Conservation (phyloP, 805 yeast species). For the Metschnikowia baotianmanensis region DNA sequence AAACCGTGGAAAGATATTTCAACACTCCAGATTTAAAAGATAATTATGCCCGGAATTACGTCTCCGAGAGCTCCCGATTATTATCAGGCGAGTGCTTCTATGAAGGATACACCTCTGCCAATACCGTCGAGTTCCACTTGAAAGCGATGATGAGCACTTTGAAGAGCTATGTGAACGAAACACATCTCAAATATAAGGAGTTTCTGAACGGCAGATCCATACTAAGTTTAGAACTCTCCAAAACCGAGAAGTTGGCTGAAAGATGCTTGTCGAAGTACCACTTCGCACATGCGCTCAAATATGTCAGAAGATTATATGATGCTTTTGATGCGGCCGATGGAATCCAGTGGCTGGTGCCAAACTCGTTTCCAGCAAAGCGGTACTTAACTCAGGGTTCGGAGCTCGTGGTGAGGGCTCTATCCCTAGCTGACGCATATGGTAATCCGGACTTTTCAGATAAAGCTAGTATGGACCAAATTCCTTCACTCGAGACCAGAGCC, state of each 20-base stretch:
- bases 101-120: too few species aligned
- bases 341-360: background rate
- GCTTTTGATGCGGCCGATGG: background rate
- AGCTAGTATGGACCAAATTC: background rate
- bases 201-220: background rate
- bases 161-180: background rate
- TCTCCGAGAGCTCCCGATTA: too few species aligned
- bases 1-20: too few species aligned
- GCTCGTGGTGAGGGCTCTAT: background rate
- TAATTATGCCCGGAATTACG: too few species aligned
- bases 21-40: too few species aligned
- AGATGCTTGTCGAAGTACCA: background rate
- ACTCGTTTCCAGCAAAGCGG: background rate
- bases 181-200: background rate
- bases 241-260: background rate
- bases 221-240: background rate
- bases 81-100: too few species aligned
- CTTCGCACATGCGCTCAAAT: background rate
- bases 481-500: background rate
- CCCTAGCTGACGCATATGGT: background rate
- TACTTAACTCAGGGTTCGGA: background rate
- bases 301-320: background rate
- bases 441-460: background rate
- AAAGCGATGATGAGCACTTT: too few species aligned
- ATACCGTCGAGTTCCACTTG: too few species aligned